These are phyloP conservation scores for Crithidia mellificae DNA, from an alignment of 208 protist genomes.

Conservation along the genomic window DNA sequence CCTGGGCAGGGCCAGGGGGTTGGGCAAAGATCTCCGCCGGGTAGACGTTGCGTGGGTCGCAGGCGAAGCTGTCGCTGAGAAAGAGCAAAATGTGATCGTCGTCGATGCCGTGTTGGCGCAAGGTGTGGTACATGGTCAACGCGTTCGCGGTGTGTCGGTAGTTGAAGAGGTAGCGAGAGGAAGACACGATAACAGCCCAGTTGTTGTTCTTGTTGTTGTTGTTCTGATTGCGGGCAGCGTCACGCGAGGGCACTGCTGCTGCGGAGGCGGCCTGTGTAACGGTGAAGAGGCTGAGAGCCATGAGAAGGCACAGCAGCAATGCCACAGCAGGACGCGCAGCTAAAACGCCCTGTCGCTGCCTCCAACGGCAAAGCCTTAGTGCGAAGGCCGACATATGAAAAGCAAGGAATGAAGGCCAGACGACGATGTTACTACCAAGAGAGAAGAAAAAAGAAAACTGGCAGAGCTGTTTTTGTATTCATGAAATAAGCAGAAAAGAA, in stretches of 20 bases:
- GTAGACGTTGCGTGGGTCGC: constrained; percentile 96
- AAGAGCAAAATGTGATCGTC: constrained; percentile 96
- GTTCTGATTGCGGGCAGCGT: not conserved
- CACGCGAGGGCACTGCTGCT: not conserved
- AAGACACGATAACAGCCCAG: constrained; percentile 95
- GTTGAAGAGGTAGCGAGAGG: constrained; percentile 98
- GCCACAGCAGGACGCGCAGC: not conserved
- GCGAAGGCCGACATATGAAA: not conserved
- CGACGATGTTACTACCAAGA: too few species aligned
- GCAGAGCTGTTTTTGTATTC: too few species aligned
- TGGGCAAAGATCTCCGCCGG: constrained; percentile 73
- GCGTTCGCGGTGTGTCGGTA: constrained; percentile 97
- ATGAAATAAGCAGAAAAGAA: too few species aligned
- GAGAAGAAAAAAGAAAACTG: too few species aligned
- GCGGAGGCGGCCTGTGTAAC: not conserved
- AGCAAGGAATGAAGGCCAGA: too few species aligned
- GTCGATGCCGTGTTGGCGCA: constrained; percentile 95
- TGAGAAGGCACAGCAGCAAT: not conserved
- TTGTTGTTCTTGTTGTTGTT: constrained; percentile 79
- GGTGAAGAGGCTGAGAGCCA: not conserved
- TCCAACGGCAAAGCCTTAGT: too few species aligned
- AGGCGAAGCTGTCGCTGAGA: constrained; percentile 97
- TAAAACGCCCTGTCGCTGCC: not conserved
- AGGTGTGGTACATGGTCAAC: constrained; percentile 95
- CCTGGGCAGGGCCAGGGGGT: not conserved